Base-by-base conservation (phyloP, 768 basidiomycete genomes). In the Psilocybe tampanensis region DNA sequence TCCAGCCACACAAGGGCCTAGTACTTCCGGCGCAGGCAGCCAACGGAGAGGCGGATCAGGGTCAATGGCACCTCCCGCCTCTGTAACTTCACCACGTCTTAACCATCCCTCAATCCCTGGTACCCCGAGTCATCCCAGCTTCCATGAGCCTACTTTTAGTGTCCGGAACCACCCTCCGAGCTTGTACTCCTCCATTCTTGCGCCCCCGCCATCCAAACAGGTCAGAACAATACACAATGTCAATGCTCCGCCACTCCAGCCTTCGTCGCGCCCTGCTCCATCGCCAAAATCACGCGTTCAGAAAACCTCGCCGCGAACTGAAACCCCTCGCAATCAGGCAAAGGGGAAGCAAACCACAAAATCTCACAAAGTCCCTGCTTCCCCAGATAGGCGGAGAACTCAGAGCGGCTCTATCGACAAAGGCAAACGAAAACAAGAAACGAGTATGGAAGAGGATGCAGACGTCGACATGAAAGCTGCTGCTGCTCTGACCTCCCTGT, bases 391-490 rank as follows among this genome's bases (percentile, higher is more conserved):
- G 62, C 76, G 79, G 57, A 77, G 76, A 55, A 69, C 67, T 22
- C 83, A 79, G 64, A 63, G 69, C 48, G 70, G 68, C 52, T 67
- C 76, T 17, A 60, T 65, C 34, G 74, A 76, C 61, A 85, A 80
- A 69, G 79, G 82, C 60, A 84, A 85, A 60, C 76, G 72, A 48
- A 83, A 76, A 58, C 72, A 74, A 60, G 56, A 60, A 19, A 65
- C 66, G 67, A 68, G 68, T 52, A 72, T 75, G 54, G 77, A 80
- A 51, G 74, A 72, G 13, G 82, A 83, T 56, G 81, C 77, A 12
- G 87, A 86, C 63, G 77, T 88, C 48, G 90, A 91, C 69, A 88
- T 92, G 82, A 89, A 92, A 69, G 91, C 90, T 39, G 91, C 90
- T 7, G 89, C 87, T 23, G 89, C 91, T 8, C 75, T 93, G 61